Evolutionary conservation across 495 filamentous ascomycete species (phyloP), one percentile per base, ranked within the genome.

Genomic region (Aspergillus bertholletiae): DNA sequence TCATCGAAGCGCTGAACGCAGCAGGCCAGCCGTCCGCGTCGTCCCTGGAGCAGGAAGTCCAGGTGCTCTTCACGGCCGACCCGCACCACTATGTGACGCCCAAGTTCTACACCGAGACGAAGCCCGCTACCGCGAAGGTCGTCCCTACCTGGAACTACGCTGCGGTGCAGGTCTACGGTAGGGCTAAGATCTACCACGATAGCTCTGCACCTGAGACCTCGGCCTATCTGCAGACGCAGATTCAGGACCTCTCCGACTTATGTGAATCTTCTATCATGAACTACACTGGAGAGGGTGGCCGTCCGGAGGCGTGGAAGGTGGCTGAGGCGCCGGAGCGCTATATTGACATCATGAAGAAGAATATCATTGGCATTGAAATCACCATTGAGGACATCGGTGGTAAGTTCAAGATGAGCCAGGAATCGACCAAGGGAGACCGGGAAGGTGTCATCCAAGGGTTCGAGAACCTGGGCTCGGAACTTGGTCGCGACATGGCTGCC

Each of bases 91-190:
- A 86, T 56, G 74, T 86, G 32, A 81, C 81, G 11, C 82, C 83
- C 7, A 78, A 83, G 40, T 84, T 83, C 66, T 86, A 84, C 64
- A 71, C 65, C 11, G 74, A 80, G 55, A 81, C 81, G 7, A 84
- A 84, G 56, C 80, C 77, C 1, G 61, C 48, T 3, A 80, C 75
- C 0, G 80, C 73, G 5, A 85, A 84, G 55, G 80, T 84, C 1
- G 82, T 82, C 3, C 81, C 81, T 1, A 86, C 83, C 5, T 85
- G 83, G 83, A 80, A 84, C 59, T 86, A 84, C 55, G 63, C 79
- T 1, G 81, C 80, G 11, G 81, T 74, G 0, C 80, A 84, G 49
- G 77, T 71, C 6, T 84, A 84, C 58, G 81, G 82, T 11, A 72
- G 62, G 0, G 70, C 72, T 5, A 75, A 53, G 0, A 64, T 86